Percentiles rank a stretch among this genome's conserved stretches.
Evolutionary conservation across 371 early-diverging fungal genomes (phyloP).

Genomic region (Apophysomyces ossiformis): DNA sequence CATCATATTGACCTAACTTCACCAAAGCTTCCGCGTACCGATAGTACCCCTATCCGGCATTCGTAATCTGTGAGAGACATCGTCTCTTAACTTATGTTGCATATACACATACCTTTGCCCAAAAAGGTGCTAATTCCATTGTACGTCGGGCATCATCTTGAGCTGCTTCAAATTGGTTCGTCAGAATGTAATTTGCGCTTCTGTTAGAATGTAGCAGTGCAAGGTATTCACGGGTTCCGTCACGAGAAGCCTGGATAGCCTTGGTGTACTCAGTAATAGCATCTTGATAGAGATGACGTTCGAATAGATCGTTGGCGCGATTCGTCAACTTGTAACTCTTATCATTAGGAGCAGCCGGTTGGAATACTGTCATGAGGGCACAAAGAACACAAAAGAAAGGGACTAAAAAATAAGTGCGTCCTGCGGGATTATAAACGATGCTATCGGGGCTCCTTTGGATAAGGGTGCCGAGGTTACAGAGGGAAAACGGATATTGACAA

Average conservation of each 20-base stretch:
- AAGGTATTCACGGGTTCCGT: slow-evolving; percentile 37
- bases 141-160: slow-evolving; percentile 65
- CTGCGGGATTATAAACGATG: slow-evolving; percentile 8
- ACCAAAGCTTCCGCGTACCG: slow-evolving; percentile 73
- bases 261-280: slow-evolving; percentile 71
- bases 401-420: neutral
- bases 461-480: neutral
- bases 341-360: slow-evolving; percentile 46
- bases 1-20: slow-evolving; percentile 54
- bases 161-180: slow-evolving; percentile 60
- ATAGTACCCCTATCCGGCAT: slow-evolving; percentile 64
- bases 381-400: neutral
- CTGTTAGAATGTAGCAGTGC: slow-evolving; percentile 75
- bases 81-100: neutral
- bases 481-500: neutral
- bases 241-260: slow-evolving; percentile 49
- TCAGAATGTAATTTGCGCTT: slow-evolving; percentile 58
- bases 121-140: slow-evolving; percentile 63
- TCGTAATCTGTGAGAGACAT: slow-evolving; percentile 2
- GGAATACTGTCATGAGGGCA: neutral
- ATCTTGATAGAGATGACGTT: slow-evolving; percentile 52
- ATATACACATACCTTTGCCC: slow-evolving; percentile 67
- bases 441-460: slow-evolving; percentile 6
- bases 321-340: slow-evolving; percentile 40
- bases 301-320: slow-evolving; percentile 66